phyloP scores from a whole-genome alignment of 2,329 filamentous ascomycete species.

The Aspergillus flavus region DNA sequence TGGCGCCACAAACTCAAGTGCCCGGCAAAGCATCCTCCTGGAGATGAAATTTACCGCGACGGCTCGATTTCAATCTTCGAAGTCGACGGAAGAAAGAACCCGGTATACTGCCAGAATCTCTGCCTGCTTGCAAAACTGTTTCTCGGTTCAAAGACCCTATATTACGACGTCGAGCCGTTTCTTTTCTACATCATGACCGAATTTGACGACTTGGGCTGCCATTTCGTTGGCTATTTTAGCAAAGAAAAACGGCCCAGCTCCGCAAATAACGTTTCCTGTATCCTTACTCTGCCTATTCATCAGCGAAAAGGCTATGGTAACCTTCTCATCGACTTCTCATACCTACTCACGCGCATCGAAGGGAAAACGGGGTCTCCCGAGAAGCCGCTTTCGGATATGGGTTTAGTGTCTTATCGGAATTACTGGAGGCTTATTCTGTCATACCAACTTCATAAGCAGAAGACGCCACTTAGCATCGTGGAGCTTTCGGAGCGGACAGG shows the following conservation, averaged over 20 bases:
- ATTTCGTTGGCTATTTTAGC: slow-evolving; percentile 99
- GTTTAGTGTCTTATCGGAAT: slow-evolving; percentile 92
- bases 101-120: slow-evolving; percentile 95
- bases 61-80: slow-evolving; percentile 95
- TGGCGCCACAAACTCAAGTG: slow-evolving; percentile 98
- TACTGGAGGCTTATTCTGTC: slow-evolving; percentile 94
- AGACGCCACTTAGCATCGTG: slow-evolving; percentile 57
- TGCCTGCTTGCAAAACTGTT: slow-evolving; percentile 96
- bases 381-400: slow-evolving; percentile 97
- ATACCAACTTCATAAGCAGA: slow-evolving; percentile 73
- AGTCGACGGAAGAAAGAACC: slow-evolving; percentile 89
- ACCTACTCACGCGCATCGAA: slow-evolving; percentile 90
- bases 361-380: slow-evolving; percentile 93
- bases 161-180: slow-evolving; percentile 99
- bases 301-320: slow-evolving; percentile 97
- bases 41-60: slow-evolving; percentile 97
- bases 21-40: slow-evolving; percentile 91
- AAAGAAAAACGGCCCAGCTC: slow-evolving; percentile 96
- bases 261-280: slow-evolving; percentile 97
- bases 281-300: slow-evolving; percentile 92
- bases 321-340: slow-evolving; percentile 96
- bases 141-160: slow-evolving; percentile 95
- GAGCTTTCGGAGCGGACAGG: slow-evolving; percentile 78
- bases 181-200: slow-evolving; percentile 98
- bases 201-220: slow-evolving; percentile 84